These are phyloP conservation scores for Trichoderma cornu-damae DNA, from an alignment of 2,329 filamentous ascomycete species.

Conservation along the genomic window DNA sequence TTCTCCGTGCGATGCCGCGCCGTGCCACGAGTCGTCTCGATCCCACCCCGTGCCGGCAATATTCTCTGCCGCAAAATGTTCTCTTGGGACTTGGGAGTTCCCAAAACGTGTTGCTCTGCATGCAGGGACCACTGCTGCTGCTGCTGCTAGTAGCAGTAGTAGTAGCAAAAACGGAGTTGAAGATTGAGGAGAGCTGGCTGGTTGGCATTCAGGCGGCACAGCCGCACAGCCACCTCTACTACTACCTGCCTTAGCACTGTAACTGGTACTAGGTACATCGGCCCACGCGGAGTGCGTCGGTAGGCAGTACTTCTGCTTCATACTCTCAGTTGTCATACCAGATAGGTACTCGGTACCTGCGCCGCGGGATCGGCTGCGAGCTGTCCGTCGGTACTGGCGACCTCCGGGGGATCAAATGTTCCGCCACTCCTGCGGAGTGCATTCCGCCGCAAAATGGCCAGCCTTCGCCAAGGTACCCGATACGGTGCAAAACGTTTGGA, in stretches of 20 bases:
- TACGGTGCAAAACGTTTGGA: not conserved
- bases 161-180: not conserved
- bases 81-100: not conserved
- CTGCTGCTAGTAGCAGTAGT: no score
- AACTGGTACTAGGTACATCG: no score
- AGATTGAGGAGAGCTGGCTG: constrained; percentile 8
- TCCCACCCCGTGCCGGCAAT: constrained; percentile 7
- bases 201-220: constrained; percentile 7
- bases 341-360: not conserved
- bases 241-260: no score
- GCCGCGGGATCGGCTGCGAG: no score
- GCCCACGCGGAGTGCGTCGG: not conserved
- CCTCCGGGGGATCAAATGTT: not conserved
- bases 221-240: no score
- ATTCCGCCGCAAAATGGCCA: not conserved
- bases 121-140: constrained; percentile 17
- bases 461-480: not conserved
- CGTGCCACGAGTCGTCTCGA: constrained; percentile 11
- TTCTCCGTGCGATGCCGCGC: not conserved
- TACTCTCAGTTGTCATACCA: no score
- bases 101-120: constrained; percentile 8
- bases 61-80: not conserved
- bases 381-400: not conserved
- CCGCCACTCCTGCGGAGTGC: not conserved
- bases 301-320: no score